Conservation (phyloP, 768 basidiomycete species). For the Mycena haematopus region DNA sequence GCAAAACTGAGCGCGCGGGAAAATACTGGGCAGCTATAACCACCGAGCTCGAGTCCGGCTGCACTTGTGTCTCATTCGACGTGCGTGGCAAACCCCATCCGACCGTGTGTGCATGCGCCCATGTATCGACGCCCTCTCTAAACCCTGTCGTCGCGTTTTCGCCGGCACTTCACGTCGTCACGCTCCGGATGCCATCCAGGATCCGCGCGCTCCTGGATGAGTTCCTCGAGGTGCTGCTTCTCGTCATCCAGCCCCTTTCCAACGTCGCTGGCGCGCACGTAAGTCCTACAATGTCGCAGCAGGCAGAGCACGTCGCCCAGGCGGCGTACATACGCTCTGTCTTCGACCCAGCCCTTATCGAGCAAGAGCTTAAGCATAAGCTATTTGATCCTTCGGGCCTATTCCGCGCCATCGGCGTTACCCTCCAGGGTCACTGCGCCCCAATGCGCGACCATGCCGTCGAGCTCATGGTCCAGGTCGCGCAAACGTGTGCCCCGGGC, state of each 20-base stretch:
- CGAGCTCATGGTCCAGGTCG: constrained; percentile 81
- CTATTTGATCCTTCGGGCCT: constrained; percentile 82
- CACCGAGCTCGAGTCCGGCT: constrained; percentile 79
- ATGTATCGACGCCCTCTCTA: constrained; percentile 47
- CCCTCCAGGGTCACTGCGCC: constrained; percentile 89
- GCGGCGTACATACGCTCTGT: constrained; percentile 72
- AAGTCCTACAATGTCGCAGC: constrained; percentile 63
- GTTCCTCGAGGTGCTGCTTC: constrained; percentile 80
- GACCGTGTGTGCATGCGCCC: constrained; percentile 61
- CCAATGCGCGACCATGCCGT: constrained; percentile 90
- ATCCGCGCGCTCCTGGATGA: constrained; percentile 73
- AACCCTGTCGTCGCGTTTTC: constrained; percentile 52
- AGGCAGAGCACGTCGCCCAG: constrained; percentile 67
- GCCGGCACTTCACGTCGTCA: constrained; percentile 53
- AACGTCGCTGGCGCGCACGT: constrained; percentile 65
- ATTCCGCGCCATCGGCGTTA: constrained; percentile 79
- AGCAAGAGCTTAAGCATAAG: constrained; percentile 78
- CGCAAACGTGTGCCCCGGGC: constrained; percentile 61
- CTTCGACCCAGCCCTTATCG: constrained; percentile 83
- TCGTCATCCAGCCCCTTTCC: constrained; percentile 85
- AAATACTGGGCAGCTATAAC: constrained; percentile 86
- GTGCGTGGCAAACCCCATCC: constrained; percentile 58
- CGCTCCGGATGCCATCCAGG: constrained; percentile 74
- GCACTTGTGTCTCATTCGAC: constrained; percentile 85
- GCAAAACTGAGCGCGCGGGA: constrained; percentile 75